A percentile compares a stretch with the other conserved stretches of the same genome.
phyloP scores from a whole-genome alignment of 2,329 filamentous ascomycete species.

The Phialophora verrucosa region DNA sequence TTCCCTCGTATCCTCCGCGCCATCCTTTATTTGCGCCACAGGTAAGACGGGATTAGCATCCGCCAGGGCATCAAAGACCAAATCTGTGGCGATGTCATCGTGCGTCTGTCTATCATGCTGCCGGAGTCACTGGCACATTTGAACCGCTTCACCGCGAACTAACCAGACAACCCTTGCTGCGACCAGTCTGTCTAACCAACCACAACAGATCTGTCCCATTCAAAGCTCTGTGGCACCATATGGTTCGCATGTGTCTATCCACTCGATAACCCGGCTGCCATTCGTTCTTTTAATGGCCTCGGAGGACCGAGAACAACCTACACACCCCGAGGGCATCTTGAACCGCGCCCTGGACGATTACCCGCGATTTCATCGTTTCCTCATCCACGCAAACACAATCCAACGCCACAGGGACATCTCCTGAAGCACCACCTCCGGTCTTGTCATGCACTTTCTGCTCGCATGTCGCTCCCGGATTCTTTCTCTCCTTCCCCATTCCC shows the following conservation, averaged over 20 bases:
- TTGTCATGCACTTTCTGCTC: conserved; percentile 11
- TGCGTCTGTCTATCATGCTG: conserved; percentile 5
- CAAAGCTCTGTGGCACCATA: conserved; percentile 21
- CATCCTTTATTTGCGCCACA: not conserved
- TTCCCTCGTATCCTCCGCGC: not conserved
- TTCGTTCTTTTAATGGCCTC: conserved; percentile 4
- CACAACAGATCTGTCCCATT: conserved; percentile 5
- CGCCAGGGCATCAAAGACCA: not conserved
- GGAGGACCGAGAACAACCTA: conserved; percentile 13
- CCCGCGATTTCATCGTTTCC: conserved; percentile 6
- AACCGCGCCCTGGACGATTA: not conserved
- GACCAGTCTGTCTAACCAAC: conserved; percentile 12
- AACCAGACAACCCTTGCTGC: not conserved
- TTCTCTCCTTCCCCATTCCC: conserved; percentile 25
- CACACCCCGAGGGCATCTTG: conserved; percentile 1
- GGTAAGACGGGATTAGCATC: conserved; percentile 6
- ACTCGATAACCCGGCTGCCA: conserved; percentile 1
- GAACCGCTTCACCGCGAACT: not conserved
- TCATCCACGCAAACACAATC: conserved; percentile 10
- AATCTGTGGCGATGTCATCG: conserved; percentile 18
- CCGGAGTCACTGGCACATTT: not conserved
- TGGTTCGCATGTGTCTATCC: conserved; percentile 8
- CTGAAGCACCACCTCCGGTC: conserved; percentile 12
- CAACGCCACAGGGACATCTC: conserved; percentile 8
- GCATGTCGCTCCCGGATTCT: conserved; percentile 32